Conservation (phyloP, 2,329 filamentous ascomycete genomes). For the Fusarium pseudocircinatum region DNA sequence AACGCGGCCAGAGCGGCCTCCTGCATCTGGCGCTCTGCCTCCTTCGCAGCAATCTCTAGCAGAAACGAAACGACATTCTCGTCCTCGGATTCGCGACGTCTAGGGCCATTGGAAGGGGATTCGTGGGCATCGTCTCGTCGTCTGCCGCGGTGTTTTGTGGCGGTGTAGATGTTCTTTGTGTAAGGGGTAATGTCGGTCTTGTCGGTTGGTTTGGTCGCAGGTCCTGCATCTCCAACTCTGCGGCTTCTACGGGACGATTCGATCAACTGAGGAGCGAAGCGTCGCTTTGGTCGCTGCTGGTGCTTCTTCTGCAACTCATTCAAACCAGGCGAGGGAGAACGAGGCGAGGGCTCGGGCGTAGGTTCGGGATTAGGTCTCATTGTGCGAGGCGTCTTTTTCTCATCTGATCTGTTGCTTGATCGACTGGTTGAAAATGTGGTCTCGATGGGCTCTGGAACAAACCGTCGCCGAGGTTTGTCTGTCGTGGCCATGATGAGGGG, state of each 20-base stretch:
- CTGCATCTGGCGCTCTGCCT: conserved; percentile 81
- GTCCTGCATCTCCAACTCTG: conserved; percentile 70
- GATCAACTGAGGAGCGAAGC: conserved; percentile 82
- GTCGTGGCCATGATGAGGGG: conserved; percentile 54
- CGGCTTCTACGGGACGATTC: conserved; percentile 80
- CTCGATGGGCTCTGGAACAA: conserved; percentile 76
- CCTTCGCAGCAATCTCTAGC: conserved; percentile 80
- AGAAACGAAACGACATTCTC: conserved; percentile 80
- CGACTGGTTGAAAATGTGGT: conserved; percentile 72
- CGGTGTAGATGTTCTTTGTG: conserved; percentile 68
- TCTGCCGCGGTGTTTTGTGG: conserved; percentile 51
- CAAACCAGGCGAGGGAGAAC: conserved; percentile 56
- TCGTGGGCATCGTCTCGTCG: conserved; percentile 37
- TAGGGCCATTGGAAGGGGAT: conserved; percentile 13
- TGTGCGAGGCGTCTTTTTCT: conserved; percentile 34
- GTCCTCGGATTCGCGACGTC: conserved; percentile 75
- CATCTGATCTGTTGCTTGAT: conserved; percentile 49
- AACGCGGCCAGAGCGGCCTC: conserved; percentile 81
- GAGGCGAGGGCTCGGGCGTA: conserved; percentile 64
- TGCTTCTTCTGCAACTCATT: conserved; percentile 50
- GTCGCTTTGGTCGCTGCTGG: conserved; percentile 56
- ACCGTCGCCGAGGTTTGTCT: conserved; percentile 63
- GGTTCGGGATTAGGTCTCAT: conserved; percentile 66
- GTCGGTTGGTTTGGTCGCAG: conserved; percentile 70
- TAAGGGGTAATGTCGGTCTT: conserved; percentile 78